Percentiles rank a stretch among this genome's conserved stretches.
Conservation (phyloP, 805 yeast species). For the Wickerhamiella azyma region DNA sequence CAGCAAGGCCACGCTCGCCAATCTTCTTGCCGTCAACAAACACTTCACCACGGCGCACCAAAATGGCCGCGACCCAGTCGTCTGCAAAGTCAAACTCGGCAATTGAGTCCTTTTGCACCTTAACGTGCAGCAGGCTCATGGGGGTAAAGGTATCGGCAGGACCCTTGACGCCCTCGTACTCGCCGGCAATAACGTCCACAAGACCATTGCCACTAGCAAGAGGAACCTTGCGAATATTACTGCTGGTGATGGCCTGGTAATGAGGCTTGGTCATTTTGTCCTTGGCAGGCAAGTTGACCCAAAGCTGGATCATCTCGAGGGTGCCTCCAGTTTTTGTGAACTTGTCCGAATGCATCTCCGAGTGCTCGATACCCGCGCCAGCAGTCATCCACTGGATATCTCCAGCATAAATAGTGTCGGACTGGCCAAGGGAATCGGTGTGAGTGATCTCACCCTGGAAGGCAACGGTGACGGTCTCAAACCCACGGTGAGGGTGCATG, state of each 20-base stretch:
- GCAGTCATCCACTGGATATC: slow-evolving; percentile 90
- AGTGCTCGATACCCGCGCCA: slow-evolving; percentile 72
- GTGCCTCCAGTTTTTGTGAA: slow-evolving; percentile 28
- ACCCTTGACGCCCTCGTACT: slow-evolving; percentile 55
- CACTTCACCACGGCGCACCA: slow-evolving; percentile 49
- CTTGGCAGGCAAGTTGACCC: slow-evolving; percentile 68
- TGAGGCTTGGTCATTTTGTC: slow-evolving; percentile 54
- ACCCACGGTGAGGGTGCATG: slow-evolving; percentile 64
- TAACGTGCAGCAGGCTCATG: slow-evolving; percentile 55
- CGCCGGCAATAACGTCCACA: slow-evolving; percentile 66
- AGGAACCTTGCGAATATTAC: slow-evolving; percentile 52
- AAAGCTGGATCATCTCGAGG: slow-evolving; percentile 59
- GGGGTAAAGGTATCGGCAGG: slow-evolving; percentile 75
- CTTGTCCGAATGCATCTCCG: slow-evolving; percentile 42
- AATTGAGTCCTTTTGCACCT: slow-evolving; percentile 48
- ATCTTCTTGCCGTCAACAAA: slow-evolving; percentile 31
- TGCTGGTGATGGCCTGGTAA: slow-evolving; percentile 56
- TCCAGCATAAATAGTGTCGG: slow-evolving; percentile 62
- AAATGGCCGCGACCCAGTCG: slow-evolving; percentile 56
- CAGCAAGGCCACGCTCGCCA: slow-evolving; percentile 20
- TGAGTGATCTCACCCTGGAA: slow-evolving; percentile 56
- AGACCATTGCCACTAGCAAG: slow-evolving; percentile 48
- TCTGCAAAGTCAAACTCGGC: slow-evolving; percentile 46
- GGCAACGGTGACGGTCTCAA: slow-evolving; percentile 58
- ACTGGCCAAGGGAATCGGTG: slow-evolving; percentile 72